phyloP scores from a whole-genome alignment of 139 green algal species.

The Yamagishiella unicocca region DNA sequence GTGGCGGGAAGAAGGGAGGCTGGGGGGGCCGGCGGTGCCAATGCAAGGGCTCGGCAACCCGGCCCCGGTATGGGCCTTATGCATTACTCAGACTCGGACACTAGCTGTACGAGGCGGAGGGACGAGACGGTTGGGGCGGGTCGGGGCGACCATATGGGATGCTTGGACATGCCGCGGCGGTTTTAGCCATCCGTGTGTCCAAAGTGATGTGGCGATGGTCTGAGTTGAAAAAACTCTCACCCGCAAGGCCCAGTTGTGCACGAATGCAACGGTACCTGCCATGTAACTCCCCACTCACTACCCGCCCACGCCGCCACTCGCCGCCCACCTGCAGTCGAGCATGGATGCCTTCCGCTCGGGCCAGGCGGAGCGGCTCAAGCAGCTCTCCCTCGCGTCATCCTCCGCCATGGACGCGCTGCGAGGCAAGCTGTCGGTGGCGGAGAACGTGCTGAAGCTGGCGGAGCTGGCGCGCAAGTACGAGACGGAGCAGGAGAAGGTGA shows the following conservation, averaged over 20 bases:
- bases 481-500: constrained; percentile 85
- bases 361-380: constrained; percentile 75
- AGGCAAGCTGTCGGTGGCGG: constrained; percentile 56
- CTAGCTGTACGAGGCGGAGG: background rate
- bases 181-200: too few relatives aligned
- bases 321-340: constrained; percentile 2
- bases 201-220: too few relatives aligned
- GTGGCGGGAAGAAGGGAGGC: too few relatives aligned
- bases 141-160: background rate
- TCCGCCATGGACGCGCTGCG: constrained; percentile 53
- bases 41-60: too few relatives aligned
- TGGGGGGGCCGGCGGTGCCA: too few relatives aligned
- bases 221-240: too few relatives aligned
- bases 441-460: constrained; percentile 83
- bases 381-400: constrained; percentile 66
- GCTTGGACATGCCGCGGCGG: too few relatives aligned
- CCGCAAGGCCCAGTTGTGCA: too few relatives aligned
- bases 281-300: background rate
- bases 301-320: background rate
- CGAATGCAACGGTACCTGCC: too few relatives aligned
- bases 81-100: too few relatives aligned
- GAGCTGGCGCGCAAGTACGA: constrained; percentile 87
- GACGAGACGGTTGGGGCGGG: background rate
- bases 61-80: too few relatives aligned
- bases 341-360: constrained; percentile 72